Conservation (phyloP, 2,329 filamentous ascomycete species). For the Fusarium haematococcum region DNA sequence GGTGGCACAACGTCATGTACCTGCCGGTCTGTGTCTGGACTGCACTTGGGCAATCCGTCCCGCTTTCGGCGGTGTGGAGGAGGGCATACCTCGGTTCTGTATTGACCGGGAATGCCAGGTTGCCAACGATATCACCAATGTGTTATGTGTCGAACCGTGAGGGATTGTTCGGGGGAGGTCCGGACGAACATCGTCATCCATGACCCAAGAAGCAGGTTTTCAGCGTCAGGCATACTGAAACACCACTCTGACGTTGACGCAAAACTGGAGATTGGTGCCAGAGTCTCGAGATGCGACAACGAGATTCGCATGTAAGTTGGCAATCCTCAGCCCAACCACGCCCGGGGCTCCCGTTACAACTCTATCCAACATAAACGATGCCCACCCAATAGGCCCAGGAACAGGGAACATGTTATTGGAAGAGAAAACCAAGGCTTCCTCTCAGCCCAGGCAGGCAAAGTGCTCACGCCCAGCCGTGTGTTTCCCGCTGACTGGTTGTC, state of each 20-base stretch:
- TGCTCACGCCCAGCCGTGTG: constrained; percentile 40
- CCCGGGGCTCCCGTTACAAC: not conserved
- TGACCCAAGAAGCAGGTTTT: constrained; percentile 19
- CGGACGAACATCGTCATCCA: constrained; percentile 1
- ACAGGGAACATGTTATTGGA: constrained; percentile 24
- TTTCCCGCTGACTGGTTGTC: constrained; percentile 38
- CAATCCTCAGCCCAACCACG: constrained; percentile 7
- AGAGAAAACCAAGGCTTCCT: constrained; percentile 7
- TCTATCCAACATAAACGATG: not conserved
- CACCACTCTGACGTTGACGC: constrained; percentile 16
- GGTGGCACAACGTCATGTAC: constrained; percentile 31
- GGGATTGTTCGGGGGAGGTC: constrained; percentile 16
- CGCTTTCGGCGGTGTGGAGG: constrained; percentile 37
- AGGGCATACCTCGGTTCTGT: constrained; percentile 21
- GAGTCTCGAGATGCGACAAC: not conserved
- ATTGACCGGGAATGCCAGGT: constrained; percentile 33
- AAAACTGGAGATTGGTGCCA: constrained; percentile 12
- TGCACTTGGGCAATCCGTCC: constrained; percentile 23
- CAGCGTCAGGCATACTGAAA: constrained; percentile 8
- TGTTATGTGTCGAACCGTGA: constrained; percentile 25
- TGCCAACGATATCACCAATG: constrained; percentile 30
- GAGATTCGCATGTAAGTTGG: constrained; percentile 3
- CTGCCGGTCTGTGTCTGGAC: constrained; percentile 26
- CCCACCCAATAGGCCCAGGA: constrained; percentile 17
- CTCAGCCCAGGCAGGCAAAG: constrained; percentile 21